Evolutionary conservation across 2,329 filamentous ascomycete species (phyloP), one percentile per base, ranked within the genome.

Genomic region (Chaetothyriales sp.): DNA sequence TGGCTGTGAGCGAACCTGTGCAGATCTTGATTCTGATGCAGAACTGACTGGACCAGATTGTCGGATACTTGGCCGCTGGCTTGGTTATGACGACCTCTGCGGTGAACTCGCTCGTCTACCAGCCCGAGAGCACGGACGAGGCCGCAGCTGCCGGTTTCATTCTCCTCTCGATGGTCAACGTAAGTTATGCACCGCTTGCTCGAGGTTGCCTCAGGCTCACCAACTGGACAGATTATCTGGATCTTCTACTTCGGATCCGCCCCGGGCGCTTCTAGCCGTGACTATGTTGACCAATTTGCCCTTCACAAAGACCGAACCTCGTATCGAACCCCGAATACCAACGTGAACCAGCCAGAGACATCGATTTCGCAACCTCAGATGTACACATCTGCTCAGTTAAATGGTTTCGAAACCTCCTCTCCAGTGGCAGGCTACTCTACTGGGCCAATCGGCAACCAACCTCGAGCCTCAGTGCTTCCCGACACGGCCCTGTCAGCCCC

Each of bases 201-300:
- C 36, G 7, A 36, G 42, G 10, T 32, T 49, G 43, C 18, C 43
- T 54, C 47, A 48, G 26, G 4, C 32, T 39, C 2, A 19, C n/a
- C 36, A 18, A 25, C 18, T 22, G 15, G 36, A n/a, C 60, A 95
- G 89, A 86, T 95, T 61, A 79, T 96, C 53, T 98, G 92, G 92
- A 95, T 95, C 60, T 94, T 96, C 70, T 96, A 96, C 74, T 98
- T 95, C 63, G 92, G 92, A 62, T 95, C 90, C 1, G 84, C 88
- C 18, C 88, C 90, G 1, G 85, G 86, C 43, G 86, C 89, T 15
- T 79, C 83, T 50, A 86, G 89, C 56, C 85, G 90, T 61, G 83
- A 86, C 51, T 95, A 93, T 66, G 84, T 96, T 60, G 92, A 98
- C 70, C 95, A 90, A 0, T 95, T 95, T 64, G 88, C 92, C 47